Evolutionary conservation across 305 asterid genomes (phyloP).

Genomic region (Fraxinus platypoda): DNA sequence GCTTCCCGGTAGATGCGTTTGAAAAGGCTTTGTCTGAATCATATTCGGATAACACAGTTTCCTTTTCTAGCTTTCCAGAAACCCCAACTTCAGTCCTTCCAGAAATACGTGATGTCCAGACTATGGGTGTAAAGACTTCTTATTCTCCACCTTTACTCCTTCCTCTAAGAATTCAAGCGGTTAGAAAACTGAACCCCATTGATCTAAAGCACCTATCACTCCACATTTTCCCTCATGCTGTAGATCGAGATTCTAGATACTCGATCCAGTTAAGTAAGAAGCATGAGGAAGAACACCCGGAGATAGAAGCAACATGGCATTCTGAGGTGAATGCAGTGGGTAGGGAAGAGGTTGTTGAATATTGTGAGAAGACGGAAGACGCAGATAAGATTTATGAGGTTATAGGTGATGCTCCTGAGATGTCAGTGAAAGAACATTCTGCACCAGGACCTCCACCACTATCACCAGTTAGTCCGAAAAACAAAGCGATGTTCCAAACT

Average conservation of each 20-base stretch:
- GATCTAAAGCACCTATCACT: constrained; percentile 75
- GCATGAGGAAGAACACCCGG: constrained; percentile 15
- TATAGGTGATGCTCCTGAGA: background rate
- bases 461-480: background rate
- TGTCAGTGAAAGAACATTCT: constrained; percentile 21
- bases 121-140: background rate
- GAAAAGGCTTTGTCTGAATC: constrained; percentile 48
- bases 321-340: constrained; percentile 26
- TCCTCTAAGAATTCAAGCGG: constrained; percentile 59
- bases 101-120: too few relatives aligned
- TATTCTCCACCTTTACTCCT: constrained; percentile 55
- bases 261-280: constrained; percentile 21
- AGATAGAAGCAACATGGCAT: constrained; percentile 13
- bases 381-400: constrained; percentile 19
- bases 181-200: constrained; percentile 69
- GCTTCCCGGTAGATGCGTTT: constrained; percentile 45
- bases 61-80: too few relatives aligned
- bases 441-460: constrained; percentile 36
- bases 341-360: constrained; percentile 22
- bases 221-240: constrained; percentile 59
- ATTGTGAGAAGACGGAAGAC: constrained; percentile 22
- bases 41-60: constrained; percentile 32
- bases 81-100: too few relatives aligned
- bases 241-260: constrained; percentile 36
- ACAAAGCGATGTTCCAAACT: background rate